Evolutionary conservation across 2,329 filamentous ascomycete species (phyloP), one percentile per base, ranked within the genome.

Genomic region (Claviceps quebecensis): DNA sequence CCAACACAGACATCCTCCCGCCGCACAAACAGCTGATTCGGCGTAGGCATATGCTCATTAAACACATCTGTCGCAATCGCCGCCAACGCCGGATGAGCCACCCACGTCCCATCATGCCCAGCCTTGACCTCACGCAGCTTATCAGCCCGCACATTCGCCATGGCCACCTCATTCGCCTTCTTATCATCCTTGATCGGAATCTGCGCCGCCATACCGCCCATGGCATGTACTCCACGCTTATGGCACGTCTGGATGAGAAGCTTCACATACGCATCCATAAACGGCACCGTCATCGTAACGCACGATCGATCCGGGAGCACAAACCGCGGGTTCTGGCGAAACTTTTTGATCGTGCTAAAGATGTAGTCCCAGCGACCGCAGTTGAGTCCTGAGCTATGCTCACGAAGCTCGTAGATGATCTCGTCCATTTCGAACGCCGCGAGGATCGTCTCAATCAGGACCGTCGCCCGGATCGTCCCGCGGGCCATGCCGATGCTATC

Each of bases 391-490:
- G 91, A 86, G 68, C 84, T 91, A 76, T 98, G 93, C 66, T 97
- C 91, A 55, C 93, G 86, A 59, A 98, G 84, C 75, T 97, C 93
- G 70, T 96, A 98, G 72, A 98, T 97, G 71, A 98, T 97, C 81
- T 98, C 93, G 63, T 98, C 93, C 93, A 98, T 98, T 77, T 98
- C 93, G 64, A 98, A 98, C 16, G 91, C 93, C 43, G 93, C 93
- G 44, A 91, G 79, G 68, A 98, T 97, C 52, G 93, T 97, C 79
- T 98, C 93, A 64, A 98, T 97, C 61, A 98, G 75, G 40, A 97
- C 91, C 3, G 93, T 98, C 56, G 80, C 93, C 60, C 93, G 86
- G 70, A 97, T 95, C 51, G 89, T 97, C 51, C 93, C 93, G 54
- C 93, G 81, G 51, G 80, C 80, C 72, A 98, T 85, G 60, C 87